Conservation (phyloP, 495 filamentous ascomycete species). For the Aspergillus sclerotiicarbonarius region DNA sequence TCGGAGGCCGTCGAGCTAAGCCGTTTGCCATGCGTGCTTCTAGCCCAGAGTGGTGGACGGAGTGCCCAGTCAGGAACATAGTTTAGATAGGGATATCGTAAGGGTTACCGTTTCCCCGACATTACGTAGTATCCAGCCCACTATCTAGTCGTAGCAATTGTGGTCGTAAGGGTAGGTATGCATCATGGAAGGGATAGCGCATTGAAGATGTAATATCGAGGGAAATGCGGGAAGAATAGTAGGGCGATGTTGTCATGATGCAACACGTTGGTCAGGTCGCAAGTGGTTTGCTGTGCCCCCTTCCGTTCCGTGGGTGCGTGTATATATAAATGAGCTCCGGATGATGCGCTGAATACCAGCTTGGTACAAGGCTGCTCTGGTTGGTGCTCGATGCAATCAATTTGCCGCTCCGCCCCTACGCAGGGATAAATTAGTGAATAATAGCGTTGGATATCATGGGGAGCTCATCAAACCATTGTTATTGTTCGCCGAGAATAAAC, state of each 20-base stretch:
- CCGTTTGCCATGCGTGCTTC: not conserved
- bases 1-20: not conserved
- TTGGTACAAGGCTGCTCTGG: not conserved
- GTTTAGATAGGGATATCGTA: slow-evolving; percentile 7
- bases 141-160: not conserved
- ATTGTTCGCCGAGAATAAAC: slow-evolving; percentile 2
- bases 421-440: not conserved
- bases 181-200: not conserved
- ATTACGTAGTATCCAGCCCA: not conserved
- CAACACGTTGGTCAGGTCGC: not conserved
- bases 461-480: slow-evolving; percentile 2
- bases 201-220: not conserved
- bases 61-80: not conserved
- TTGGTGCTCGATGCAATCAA: not conserved
- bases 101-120: not conserved
- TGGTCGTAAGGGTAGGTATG: not conserved
- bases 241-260: not conserved
- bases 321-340: not conserved
- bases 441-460: not conserved
- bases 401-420: not conserved
- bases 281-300: not conserved
- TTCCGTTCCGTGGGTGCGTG: not conserved
- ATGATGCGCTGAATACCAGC: not conserved
- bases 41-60: not conserved
- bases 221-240: too few species aligned